Conservation (phyloP, 2,329 filamentous ascomycete species). For the Magnaporthales sp. region DNA sequence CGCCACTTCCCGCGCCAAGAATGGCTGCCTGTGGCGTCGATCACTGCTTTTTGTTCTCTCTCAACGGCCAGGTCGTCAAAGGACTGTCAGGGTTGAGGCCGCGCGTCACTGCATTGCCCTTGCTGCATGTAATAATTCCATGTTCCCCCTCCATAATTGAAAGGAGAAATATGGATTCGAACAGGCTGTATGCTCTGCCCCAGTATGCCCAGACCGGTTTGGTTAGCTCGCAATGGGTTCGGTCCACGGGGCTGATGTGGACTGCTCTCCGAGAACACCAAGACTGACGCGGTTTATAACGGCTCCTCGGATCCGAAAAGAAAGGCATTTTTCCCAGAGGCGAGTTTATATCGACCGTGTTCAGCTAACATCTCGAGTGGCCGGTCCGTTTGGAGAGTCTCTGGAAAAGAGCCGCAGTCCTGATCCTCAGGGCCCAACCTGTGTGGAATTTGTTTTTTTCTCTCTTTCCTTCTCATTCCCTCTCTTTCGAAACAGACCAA, state of each 20-base stretch:
- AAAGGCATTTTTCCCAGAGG: not conserved
- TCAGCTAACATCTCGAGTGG: not conserved
- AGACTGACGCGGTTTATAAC: not conserved
- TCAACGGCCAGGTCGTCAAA: not conserved
- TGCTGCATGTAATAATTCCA: not conserved
- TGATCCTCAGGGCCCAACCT: too few species aligned
- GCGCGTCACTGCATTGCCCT: not conserved
- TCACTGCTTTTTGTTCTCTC: not conserved
- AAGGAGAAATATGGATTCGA: not conserved
- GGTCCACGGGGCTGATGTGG: not conserved
- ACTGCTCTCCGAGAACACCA: not conserved
- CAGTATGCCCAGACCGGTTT: too few species aligned
- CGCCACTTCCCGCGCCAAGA: not conserved
- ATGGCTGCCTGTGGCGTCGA: constrained; percentile 6
- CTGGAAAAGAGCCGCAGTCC: not conserved
- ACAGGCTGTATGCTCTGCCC: too few species aligned
- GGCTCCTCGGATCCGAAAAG: not conserved
- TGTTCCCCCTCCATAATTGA: not conserved
- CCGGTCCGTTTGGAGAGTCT: not conserved
- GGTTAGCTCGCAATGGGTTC: not conserved
- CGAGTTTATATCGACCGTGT: not conserved
- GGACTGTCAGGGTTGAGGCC: not conserved
- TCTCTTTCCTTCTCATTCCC: not conserved
- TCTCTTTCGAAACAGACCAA: not conserved
- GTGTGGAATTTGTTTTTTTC: not conserved